Evolutionary conservation across 2,329 filamentous ascomycete species (phyloP).

Genomic region (Plectosphaerella sp.): DNA sequence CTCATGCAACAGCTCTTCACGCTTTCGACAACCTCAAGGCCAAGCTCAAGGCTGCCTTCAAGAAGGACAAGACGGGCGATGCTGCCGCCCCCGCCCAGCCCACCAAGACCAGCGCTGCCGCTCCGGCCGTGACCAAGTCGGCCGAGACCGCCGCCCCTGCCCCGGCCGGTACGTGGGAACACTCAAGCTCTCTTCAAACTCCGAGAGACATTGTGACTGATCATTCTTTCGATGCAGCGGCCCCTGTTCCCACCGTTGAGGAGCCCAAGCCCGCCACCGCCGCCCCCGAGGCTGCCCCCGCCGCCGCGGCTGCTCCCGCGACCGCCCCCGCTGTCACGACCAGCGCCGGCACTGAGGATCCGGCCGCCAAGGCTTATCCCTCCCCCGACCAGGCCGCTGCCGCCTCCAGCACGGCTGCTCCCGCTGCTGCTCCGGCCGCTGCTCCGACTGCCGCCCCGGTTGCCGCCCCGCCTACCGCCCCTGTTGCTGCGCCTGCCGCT

Average conservation of each 20-base stretch:
- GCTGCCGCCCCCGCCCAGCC: conserved; percentile 15
- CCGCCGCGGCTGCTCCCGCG: conserved; percentile 11
- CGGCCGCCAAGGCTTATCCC: conserved; percentile 10
- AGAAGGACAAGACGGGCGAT: conserved; percentile 37
- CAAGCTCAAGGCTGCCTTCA: conserved; percentile 46
- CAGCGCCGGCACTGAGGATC: conserved; percentile 5
- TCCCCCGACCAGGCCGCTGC: conserved; percentile 10
- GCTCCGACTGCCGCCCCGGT: conserved; percentile 10
- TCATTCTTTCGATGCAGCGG: not conserved
- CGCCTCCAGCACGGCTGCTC: conserved; percentile 3
- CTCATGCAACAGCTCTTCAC: conserved; percentile 32
- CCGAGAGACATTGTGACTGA: not conserved
- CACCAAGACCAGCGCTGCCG: conserved; percentile 20
- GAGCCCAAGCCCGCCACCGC: not conserved
- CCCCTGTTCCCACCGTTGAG: not conserved
- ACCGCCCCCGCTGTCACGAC: conserved; percentile 8
- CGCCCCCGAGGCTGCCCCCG: conserved; percentile 7
- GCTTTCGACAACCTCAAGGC: conserved; percentile 51
- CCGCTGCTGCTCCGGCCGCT: conserved; percentile 10
- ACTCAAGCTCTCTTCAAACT: not conserved
- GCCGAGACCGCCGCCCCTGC: conserved; percentile 21
- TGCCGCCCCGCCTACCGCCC: conserved; percentile 3
- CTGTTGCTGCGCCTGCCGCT: conserved; percentile 11
- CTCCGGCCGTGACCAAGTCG: conserved; percentile 19
- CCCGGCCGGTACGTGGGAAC: conserved; percentile 2